These are phyloP conservation scores for Cutaneotrichosporon sp. DNA, from an alignment of 1,284 basidiomycete species.

Conservation along the genomic window DNA sequence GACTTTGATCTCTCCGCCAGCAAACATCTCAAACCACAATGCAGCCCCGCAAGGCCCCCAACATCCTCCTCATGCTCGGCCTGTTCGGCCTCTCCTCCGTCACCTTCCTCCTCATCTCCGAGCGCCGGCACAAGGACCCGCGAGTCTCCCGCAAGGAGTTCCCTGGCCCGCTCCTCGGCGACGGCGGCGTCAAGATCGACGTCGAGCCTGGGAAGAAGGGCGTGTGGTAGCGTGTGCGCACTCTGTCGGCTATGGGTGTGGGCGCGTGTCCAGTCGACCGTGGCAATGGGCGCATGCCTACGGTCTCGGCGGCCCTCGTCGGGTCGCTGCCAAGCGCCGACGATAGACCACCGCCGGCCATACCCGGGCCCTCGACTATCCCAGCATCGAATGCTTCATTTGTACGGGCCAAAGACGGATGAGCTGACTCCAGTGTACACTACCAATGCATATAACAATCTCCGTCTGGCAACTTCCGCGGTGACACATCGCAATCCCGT, in stretches of 20 bases:
- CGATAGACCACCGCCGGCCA: no score
- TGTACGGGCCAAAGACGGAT: not conserved
- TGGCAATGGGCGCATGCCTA: not conserved
- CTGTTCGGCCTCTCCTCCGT: conserved; percentile 34
- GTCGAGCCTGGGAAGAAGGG: conserved; percentile 10
- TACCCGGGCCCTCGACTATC: no score
- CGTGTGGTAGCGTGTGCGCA: conserved; percentile 3
- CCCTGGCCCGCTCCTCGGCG: conserved; percentile 30
- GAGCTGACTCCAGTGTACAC: not conserved
- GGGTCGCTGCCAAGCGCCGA: no score
- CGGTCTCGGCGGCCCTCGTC: no score
- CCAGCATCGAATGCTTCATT: not conserved
- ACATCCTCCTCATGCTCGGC: conserved; percentile 43
- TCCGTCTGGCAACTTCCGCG: no score
- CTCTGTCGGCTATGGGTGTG: no score
- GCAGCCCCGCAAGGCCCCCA: conserved; percentile 33
- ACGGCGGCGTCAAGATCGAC: conserved; percentile 11
- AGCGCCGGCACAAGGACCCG: conserved; percentile 36
- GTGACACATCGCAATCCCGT: no score
- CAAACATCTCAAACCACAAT: not conserved
- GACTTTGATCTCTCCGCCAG: not conserved
- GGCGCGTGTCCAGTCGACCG: no score
- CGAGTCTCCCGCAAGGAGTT: conserved; percentile 24
- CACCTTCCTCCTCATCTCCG: conserved; percentile 38
- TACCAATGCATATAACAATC: not conserved